phyloP scores from a whole-genome alignment of 139 green algal species.

The Gonium pectorale region DNA sequence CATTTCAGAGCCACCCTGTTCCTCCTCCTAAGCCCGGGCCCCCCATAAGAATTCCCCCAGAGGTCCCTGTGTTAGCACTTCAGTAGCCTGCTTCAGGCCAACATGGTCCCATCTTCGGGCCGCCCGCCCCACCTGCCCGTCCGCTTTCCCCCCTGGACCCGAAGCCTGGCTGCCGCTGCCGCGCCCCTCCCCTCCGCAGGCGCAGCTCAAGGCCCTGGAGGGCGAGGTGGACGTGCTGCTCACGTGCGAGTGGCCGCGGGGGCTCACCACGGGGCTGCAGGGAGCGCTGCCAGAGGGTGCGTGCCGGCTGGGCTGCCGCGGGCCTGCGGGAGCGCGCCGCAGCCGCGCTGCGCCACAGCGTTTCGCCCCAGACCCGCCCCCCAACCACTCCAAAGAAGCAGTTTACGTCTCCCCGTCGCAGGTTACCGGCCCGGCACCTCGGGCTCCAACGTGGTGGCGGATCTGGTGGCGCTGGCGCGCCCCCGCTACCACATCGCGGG shows the following conservation, averaged over 20 bases:
- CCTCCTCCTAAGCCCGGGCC: no score
- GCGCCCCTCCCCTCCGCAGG: background rate
- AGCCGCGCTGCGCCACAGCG: background rate
- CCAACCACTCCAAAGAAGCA: no score
- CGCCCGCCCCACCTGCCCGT: no score
- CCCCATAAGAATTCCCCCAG: no score
- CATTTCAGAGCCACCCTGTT: no score
- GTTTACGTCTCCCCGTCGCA: no score
- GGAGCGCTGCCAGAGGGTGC: constrained; percentile 47
- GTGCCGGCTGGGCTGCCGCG: background rate
- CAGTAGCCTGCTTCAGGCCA: no score
- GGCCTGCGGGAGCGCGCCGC: background rate
- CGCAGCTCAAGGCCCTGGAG: constrained; percentile 33
- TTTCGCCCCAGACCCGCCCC: no score
- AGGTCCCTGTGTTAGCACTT: no score
- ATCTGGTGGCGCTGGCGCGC: constrained; percentile 44
- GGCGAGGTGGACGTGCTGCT: constrained; percentile 90
- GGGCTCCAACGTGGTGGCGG: constrained; percentile 49
- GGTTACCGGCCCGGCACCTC: background rate
- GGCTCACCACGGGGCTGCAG: constrained; percentile 55
- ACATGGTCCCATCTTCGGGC: no score
- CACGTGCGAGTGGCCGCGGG: constrained; percentile 87
- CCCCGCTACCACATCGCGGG: constrained; percentile 49
- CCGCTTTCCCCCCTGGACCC: no score
- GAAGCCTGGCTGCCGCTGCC: background rate